A percentile compares a stretch with the other conserved stretches of the same genome.
Conservation (phyloP, 2,329 filamentous ascomycete genomes). For the Davidsoniella eucalypti region DNA sequence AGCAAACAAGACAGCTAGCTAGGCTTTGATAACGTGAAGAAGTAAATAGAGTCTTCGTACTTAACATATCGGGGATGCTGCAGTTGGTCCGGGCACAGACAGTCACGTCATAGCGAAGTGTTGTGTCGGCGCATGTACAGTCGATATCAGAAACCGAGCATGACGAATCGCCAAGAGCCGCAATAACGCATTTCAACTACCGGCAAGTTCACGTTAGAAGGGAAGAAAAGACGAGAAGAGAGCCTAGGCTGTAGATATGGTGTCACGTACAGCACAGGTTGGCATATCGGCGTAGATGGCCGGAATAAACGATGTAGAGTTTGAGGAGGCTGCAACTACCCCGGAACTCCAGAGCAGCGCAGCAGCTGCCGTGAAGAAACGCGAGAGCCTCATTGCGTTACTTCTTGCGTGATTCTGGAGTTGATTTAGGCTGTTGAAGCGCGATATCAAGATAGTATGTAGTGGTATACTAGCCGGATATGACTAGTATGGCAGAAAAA, state of each 20-base stretch:
- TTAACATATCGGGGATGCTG: not conserved
- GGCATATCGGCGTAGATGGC: conserved; percentile 15
- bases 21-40: conserved; percentile 1
- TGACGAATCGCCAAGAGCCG: conserved; percentile 16
- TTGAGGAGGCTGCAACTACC: not conserved
- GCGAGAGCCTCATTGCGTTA: not conserved
- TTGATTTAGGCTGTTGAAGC: too few relatives aligned
- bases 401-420: not conserved
- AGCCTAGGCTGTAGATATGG: not conserved
- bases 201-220: not conserved
- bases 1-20: not conserved
- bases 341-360: not conserved
- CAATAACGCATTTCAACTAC: conserved; percentile 18
- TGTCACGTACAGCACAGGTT: conserved; percentile 19
- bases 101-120: conserved; percentile 17
- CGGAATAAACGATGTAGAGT: not conserved
- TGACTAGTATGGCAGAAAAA: too few relatives aligned
- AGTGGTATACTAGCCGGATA: too few relatives aligned
- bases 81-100: conserved; percentile 19
- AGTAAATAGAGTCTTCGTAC: not conserved
- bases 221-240: not conserved
- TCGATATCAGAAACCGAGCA: conserved; percentile 18
- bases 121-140: conserved; percentile 20
- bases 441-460: too few relatives aligned
- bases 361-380: not conserved